Evolutionary conservation across 164 flowering plant species (phyloP).

Genomic region (Sedum album): DNA sequence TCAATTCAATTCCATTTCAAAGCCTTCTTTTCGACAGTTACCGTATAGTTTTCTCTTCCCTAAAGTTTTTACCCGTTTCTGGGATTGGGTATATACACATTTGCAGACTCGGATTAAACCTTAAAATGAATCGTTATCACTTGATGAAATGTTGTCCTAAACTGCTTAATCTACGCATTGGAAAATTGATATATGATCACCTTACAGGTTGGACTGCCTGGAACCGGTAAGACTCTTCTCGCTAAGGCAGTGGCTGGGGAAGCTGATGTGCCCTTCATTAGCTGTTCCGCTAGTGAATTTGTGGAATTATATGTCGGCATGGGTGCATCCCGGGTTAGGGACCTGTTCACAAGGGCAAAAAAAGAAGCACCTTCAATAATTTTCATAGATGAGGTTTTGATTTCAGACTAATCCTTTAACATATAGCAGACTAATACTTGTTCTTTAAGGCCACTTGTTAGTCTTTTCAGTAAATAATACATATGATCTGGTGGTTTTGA

Average conservation of each 20-base stretch:
- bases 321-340: conserved; percentile 99
- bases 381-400: conserved; percentile 88
- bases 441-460: neutral
- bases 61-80: neutral
- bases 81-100: neutral
- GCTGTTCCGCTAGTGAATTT: conserved; percentile 98
- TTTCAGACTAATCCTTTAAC: conserved; percentile 1
- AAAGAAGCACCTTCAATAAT: conserved; percentile 96
- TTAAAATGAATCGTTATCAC: neutral
- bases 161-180: neutral
- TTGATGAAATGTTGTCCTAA: neutral
- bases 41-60: neutral
- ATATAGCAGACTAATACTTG: neutral
- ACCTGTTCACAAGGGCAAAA: conserved; percentile 90
- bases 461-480: neutral
- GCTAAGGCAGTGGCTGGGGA: conserved; percentile 99
- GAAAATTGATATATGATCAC: conserved; percentile 12
- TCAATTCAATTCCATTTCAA: neutral
- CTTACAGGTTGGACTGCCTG: conserved; percentile 96
- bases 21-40: neutral
- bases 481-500: conserved; percentile 7
- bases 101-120: neutral
- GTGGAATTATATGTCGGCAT: conserved; percentile 97
- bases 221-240: conserved; percentile 97
- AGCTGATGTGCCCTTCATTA: conserved; percentile 96